Evolutionary conservation across 306 rosid species (phyloP), one percentile per base, ranked within the genome.

Genomic region (Cicer cuneatum): DNA sequence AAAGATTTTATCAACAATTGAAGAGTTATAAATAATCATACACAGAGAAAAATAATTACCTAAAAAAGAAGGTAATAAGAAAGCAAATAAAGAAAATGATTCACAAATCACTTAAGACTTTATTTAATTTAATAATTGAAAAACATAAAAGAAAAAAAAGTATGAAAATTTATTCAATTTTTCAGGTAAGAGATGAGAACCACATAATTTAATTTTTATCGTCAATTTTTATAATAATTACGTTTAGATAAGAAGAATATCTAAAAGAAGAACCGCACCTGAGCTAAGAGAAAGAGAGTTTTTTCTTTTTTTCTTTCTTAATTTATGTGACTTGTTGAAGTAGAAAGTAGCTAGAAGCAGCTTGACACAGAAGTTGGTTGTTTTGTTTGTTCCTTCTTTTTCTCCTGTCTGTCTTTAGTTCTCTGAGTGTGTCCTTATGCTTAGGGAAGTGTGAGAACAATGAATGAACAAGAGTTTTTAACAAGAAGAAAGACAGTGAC

Each of bases 401-500:
- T 45, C 47, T 62, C 14, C 66, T 75, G 58, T 71, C 66, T 75
- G 58, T 66, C 24, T 76, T 66, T 53, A 16, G 13, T 66, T 56
- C 74, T 63, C 64, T 21, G 33, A 46, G 59, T 60, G 76, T 49
- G 57, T 45, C 53, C 79, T 71, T 53, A 18, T 42, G 53, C 16
- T 10, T 24, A 19, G 66, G 62, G 77, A 80, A 76, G 48, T 73
- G 80, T 69, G 78, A 74, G 39, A 76, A 71, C 60, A 33, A 57
- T 16, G 67, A 38, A 38, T 39, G 79, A 72, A 72, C 80, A 70
- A 83, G 79, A 66, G 85, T 14, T 67, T 78, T 84, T 75, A 84
- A 83, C 83, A 80, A 65, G 18, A 73, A 63, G 41, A 56, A 62
- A 19, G 81, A 79, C n/a, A 81, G 64, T 67, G 86, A 86, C 83